Conservation (phyloP, 2,329 filamentous ascomycete species). For the Xylaria arbuscula region DNA sequence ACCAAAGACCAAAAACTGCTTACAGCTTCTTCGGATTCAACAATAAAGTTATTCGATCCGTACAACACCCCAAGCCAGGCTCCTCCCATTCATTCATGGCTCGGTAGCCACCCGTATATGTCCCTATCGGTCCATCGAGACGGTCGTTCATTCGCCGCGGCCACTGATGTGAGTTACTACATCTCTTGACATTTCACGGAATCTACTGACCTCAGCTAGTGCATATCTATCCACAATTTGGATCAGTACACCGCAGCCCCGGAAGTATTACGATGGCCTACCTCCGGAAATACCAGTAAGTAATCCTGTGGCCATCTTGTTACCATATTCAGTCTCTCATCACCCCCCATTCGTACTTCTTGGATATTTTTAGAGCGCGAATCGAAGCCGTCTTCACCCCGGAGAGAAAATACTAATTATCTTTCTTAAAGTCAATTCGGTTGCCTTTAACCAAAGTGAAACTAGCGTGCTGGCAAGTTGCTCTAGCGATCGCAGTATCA, state of each 20-base stretch:
- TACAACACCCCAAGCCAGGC: slow-evolving; percentile 77
- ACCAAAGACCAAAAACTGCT: slow-evolving; percentile 86
- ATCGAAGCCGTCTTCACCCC: neutral
- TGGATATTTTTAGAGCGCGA: neutral
- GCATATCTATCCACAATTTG: slow-evolving; percentile 89
- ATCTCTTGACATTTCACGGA: neutral
- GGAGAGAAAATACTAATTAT: slow-evolving; percentile 16
- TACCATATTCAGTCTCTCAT: neutral
- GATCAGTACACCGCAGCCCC: slow-evolving; percentile 82
- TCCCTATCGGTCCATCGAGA: slow-evolving; percentile 84
- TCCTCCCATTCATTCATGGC: slow-evolving; percentile 83
- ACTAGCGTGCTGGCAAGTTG: slow-evolving; percentile 89
- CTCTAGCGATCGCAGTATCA: slow-evolving; percentile 84
- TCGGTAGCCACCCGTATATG: slow-evolving; percentile 85
- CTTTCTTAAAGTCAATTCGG: slow-evolving; percentile 31
- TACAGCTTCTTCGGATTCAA: slow-evolving; percentile 86
- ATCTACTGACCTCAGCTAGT: slow-evolving; percentile 50
- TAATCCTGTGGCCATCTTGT: neutral
- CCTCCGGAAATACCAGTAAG: slow-evolving; percentile 80
- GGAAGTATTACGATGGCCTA: slow-evolving; percentile 88
- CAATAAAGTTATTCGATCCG: slow-evolving; percentile 91
- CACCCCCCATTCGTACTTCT: neutral
- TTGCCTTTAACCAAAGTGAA: slow-evolving; percentile 83
- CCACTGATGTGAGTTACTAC: slow-evolving; percentile 55
- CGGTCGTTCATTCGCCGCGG: slow-evolving; percentile 81